These are phyloP conservation scores for Globisporangium spiculum DNA, from an alignment of 352 stramenopile species.

Conservation along the genomic window DNA sequence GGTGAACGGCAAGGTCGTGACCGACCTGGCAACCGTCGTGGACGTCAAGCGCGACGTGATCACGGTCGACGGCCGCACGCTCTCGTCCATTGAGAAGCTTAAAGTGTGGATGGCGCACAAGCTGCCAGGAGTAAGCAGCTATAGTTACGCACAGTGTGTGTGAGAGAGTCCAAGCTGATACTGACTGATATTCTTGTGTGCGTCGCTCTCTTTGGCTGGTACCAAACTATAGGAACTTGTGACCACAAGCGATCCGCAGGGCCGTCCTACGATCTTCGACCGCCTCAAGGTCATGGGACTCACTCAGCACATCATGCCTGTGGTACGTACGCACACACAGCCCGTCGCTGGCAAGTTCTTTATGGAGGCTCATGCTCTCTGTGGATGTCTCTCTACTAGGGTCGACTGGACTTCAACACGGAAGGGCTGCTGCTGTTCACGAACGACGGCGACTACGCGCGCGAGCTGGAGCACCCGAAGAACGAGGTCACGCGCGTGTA, in stretches of 20 bases:
- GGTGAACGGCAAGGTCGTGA: constrained; percentile 70
- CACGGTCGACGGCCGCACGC: constrained; percentile 44
- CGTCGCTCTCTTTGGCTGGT: background rate
- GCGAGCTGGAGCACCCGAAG: constrained; percentile 86
- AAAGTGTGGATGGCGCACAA: constrained; percentile 90
- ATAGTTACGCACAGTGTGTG: background rate
- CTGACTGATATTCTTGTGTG: background rate
- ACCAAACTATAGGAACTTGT: constrained; percentile 57
- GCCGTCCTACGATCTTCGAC: constrained; percentile 86
- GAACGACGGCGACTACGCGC: constrained; percentile 89
- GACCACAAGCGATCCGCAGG: constrained; percentile 72
- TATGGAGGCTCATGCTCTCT: background rate
- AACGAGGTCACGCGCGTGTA: constrained; percentile 76
- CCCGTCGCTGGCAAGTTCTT: background rate
- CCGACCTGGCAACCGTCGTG: constrained; percentile 57
- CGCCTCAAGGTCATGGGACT: constrained; percentile 81
- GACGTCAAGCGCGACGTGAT: constrained; percentile 51
- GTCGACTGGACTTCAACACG: constrained; percentile 91
- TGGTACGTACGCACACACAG: constrained; percentile 40
- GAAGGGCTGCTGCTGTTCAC: constrained; percentile 92
- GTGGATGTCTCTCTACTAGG: constrained; percentile 23
- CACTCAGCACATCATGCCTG: constrained; percentile 83
- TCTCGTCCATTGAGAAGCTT: constrained; percentile 35
- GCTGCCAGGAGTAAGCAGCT: constrained; percentile 61
- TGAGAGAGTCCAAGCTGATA: background rate